Base-by-base conservation (phyloP, 345 rosid species). In the Aquilaria yunnanensis region DNA sequence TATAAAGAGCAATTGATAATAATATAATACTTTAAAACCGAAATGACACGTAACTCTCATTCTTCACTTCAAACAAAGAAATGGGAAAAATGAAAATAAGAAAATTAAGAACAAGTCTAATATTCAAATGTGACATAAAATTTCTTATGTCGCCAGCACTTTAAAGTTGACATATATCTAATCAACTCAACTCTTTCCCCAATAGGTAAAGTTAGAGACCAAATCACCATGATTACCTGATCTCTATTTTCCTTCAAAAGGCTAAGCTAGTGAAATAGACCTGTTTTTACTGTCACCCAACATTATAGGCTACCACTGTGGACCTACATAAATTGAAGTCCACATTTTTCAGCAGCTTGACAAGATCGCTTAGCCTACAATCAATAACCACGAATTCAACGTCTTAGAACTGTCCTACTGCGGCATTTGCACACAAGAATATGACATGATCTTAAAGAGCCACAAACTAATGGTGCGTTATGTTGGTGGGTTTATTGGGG, bases 161-260 rank as follows among this genome's bases (percentile, higher is more conserved):
- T 54, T 14, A 12, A 1, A 1, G 57, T 43, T n/a, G 52, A 54
- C 46, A 59, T 59, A 41, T 47, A 32, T 47, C 54, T 47, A 0
- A 54, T 64, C 68, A 64, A 47, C 54, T 64, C 68, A 46, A 49
- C 56, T 64, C 68, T 54, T n/a, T 56, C 23, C 47, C 67, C 67
- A 12, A 56, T 64, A 13, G 68, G 68, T 0, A 47, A 13, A 14
- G 68, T 56, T 10, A 47, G 8, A 9, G 9, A 37, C 60, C 32
- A 60, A n/a, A 30, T 46, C 68, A 1, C 45, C 43, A 5, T 37
- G 43, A 37, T 37, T 37, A 5, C 43, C 2, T 9, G 43, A 37
- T 64, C 54, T 43, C 5, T 51, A 46, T 11, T n/a, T 47, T 10
- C 49, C 32, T 56, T 41, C 33, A 16, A 62, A 31, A 62, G 23